Conservation (phyloP, 2,329 filamentous ascomycete genomes). For the Xylaria multiplex region DNA sequence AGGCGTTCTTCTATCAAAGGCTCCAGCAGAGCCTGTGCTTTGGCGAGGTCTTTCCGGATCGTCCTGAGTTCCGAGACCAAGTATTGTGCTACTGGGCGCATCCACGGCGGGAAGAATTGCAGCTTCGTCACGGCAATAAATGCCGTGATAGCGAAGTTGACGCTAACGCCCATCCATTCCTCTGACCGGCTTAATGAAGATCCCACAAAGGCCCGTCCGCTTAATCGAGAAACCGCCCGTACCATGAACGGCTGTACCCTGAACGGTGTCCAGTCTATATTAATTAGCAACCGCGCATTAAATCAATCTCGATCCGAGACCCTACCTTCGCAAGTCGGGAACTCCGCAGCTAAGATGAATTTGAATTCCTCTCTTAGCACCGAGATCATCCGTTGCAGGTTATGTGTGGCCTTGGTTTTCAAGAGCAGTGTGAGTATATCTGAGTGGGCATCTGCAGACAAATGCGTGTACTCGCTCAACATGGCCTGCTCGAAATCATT, state of each 20-base stretch:
- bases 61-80: conserved; percentile 59
- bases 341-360: conserved; percentile 57
- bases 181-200: conserved; percentile 60
- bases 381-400: conserved; percentile 58
- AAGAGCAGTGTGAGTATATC: conserved; percentile 58
- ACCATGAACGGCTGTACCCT: conserved; percentile 64
- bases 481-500: conserved; percentile 53
- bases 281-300: conserved; percentile 31
- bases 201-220: conserved; percentile 64
- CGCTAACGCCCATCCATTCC: conserved; percentile 63
- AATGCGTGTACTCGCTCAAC: conserved; percentile 62
- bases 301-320: conserved; percentile 9
- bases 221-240: conserved; percentile 62
- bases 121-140: conserved; percentile 61
- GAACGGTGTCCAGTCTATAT: conserved; percentile 64
- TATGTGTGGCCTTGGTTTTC: conserved; percentile 59
- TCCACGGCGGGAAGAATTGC: conserved; percentile 62
- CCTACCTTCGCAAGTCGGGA: conserved; percentile 57
- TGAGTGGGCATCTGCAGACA: conserved; percentile 58
- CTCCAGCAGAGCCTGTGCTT: conserved; percentile 55
- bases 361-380: conserved; percentile 60
- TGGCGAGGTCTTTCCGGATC: conserved; percentile 56
- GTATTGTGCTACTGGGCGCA: conserved; percentile 58
- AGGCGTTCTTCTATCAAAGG: conserved; percentile 60
- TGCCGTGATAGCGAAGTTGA: conserved; percentile 61